phyloP scores from a whole-genome alignment of 345 rosid genomes.

The Chamaenerion angustifolium region DNA sequence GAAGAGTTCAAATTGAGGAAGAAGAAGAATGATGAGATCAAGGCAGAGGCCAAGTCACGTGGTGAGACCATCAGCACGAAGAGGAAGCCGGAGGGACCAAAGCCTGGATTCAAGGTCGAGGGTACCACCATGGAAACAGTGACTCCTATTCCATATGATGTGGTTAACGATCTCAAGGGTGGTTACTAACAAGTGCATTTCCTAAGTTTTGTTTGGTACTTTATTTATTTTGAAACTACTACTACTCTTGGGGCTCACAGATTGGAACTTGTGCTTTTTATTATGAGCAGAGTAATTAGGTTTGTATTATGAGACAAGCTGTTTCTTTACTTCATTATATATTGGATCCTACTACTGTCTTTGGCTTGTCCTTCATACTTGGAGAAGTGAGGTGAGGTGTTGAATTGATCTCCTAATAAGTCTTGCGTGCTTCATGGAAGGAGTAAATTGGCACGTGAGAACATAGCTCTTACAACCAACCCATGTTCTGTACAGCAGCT shows the following conservation, averaged over 20 bases:
- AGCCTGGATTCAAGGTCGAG: conserved; percentile 82
- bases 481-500: no score
- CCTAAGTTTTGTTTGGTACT: neutral
- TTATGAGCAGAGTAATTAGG: neutral
- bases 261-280: neutral
- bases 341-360: no score
- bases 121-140: conserved; percentile 71
- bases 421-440: no score
- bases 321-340: no score
- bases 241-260: neutral
- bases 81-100: conserved; percentile 68
- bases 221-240: neutral
- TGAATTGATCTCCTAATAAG: no score
- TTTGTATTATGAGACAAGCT: no score
- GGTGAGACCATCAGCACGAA: conserved; percentile 68
- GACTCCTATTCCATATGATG: conserved; percentile 78
- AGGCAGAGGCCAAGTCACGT: conserved; percentile 58
- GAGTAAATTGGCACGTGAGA: no score
- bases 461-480: no score
- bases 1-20: conserved; percentile 58
- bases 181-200: conserved; percentile 27
- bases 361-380: no score
- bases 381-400: no score
- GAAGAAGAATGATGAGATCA: conserved; percentile 36
- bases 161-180: conserved; percentile 80